A percentile compares a stretch with the other conserved stretches of the same genome.
These are phyloP conservation scores for Cryptococcus maquisensis DNA, from an alignment of 1,284 basidiomycete genomes.

Conservation along the genomic window DNA sequence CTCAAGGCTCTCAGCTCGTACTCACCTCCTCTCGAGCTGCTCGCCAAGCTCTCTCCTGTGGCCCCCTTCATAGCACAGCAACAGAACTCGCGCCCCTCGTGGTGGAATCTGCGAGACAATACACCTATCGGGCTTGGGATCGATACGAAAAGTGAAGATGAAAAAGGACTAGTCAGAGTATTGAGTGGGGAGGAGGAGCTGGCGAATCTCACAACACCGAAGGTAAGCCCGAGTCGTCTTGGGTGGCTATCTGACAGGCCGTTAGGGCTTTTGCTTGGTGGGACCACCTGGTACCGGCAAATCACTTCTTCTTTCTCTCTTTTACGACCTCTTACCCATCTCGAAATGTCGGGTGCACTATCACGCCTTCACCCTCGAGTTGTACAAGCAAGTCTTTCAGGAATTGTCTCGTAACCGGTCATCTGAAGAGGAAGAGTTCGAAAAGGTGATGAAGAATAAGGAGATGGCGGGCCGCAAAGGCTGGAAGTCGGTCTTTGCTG, in stretches of 20 bases:
- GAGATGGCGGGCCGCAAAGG: constrained; percentile 36
- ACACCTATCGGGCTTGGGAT: constrained; percentile 13
- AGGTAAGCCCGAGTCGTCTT: constrained; percentile 42
- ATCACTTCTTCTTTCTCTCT: constrained; percentile 63
- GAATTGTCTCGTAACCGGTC: constrained; percentile 38
- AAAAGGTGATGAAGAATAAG: constrained; percentile 48
- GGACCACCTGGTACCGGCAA: constrained; percentile 56
- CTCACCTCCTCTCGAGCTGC: constrained; percentile 42
- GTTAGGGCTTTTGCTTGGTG: constrained; percentile 52
- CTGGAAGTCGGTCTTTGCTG: constrained; percentile 49
- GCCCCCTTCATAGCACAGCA: constrained; percentile 23
- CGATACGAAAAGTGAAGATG: constrained; percentile 15
- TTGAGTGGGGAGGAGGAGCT: constrained; percentile 60
- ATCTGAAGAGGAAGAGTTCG: constrained; percentile 21
- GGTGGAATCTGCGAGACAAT: constrained; percentile 23
- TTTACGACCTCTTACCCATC: constrained; percentile 60
- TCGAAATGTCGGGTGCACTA: constrained; percentile 64
- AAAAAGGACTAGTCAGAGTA: constrained; percentile 53
- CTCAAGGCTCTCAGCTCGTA: constrained; percentile 38
- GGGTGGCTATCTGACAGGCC: constrained; percentile 1
- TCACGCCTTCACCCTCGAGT: constrained; percentile 62
- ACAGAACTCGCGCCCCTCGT: constrained; percentile 4
- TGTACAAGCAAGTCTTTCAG: constrained; percentile 58
- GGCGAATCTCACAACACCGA: constrained; percentile 57
- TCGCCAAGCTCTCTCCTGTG: constrained; percentile 35